These are phyloP conservation scores for Diaporthe sp. DNA, from an alignment of 2,329 filamentous ascomycete species.

Conservation along the genomic window DNA sequence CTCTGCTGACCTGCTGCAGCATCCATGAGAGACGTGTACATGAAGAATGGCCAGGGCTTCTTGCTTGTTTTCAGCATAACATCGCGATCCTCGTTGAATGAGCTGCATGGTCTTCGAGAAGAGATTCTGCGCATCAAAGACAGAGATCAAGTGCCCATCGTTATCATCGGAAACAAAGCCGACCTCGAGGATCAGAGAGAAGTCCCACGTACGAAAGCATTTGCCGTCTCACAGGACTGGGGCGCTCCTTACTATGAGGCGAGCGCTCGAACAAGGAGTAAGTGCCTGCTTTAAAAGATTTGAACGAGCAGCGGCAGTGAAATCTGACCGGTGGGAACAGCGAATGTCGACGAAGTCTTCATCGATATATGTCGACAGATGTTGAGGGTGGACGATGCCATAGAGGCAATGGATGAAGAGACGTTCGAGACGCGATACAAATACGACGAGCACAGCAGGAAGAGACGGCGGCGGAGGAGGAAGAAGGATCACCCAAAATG, in stretches of 20 bases:
- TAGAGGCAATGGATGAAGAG: slow-evolving; percentile 34
- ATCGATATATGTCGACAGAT: slow-evolving; percentile 87
- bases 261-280: slow-evolving; percentile 81
- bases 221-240: slow-evolving; percentile 89
- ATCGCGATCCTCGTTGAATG: slow-evolving; percentile 83
- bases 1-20: slow-evolving; percentile 55
- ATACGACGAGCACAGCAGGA: slow-evolving; percentile 33
- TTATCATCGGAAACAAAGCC: slow-evolving; percentile 93
- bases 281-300: slow-evolving; percentile 46
- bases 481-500: slow-evolving; percentile 39
- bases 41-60: slow-evolving; percentile 94
- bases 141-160: slow-evolving; percentile 85
- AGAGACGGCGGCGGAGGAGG: slow-evolving; percentile 34
- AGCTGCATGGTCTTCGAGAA: slow-evolving; percentile 84
- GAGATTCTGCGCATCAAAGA: slow-evolving; percentile 94
- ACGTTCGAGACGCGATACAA: slow-evolving; percentile 35
- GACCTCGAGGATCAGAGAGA: slow-evolving; percentile 88
- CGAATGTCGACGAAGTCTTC: slow-evolving; percentile 93
- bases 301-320: not conserved
- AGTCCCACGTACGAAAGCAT: slow-evolving; percentile 83
- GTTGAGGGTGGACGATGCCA: slow-evolving; percentile 75
- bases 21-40: slow-evolving; percentile 84
- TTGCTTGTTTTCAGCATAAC: slow-evolving; percentile 94
- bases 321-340: slow-evolving; percentile 51
- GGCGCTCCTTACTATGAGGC: slow-evolving; percentile 93